These are phyloP conservation scores for Globisporangium recalcitrans DNA, from an alignment of 352 stramenopile species.

Conservation along the genomic window DNA sequence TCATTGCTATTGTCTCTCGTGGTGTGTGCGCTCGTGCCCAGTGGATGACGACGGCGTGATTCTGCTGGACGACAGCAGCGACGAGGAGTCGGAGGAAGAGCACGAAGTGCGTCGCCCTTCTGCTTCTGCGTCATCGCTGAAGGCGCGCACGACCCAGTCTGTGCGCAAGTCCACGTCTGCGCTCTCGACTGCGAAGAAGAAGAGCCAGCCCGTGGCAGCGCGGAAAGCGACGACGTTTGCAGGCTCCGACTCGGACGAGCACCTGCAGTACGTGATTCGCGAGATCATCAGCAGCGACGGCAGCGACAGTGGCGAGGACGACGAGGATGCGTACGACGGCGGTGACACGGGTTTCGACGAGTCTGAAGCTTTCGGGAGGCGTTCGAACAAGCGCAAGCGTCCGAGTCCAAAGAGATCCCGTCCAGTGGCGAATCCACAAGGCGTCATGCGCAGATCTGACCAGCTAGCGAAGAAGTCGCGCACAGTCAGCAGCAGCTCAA, in stretches of 20 bases:
- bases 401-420: neutral
- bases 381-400: slow-evolving; percentile 16
- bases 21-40: neutral
- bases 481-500: neutral
- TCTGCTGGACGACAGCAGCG: slow-evolving; percentile 16
- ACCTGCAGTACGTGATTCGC: slow-evolving; percentile 14
- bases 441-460: neutral
- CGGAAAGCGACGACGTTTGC: slow-evolving; percentile 2
- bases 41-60: slow-evolving; percentile 21
- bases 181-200: slow-evolving; percentile 2
- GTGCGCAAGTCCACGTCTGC: slow-evolving; percentile 10
- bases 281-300: slow-evolving; percentile 14
- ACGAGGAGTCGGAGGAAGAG: slow-evolving; percentile 2
- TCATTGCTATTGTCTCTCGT: neutral
- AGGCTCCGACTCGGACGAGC: slow-evolving; percentile 16
- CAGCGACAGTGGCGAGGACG: neutral
- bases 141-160: neutral
- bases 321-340: slow-evolving; percentile 11
- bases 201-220: slow-evolving; percentile 10
- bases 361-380: neutral
- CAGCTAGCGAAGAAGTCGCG: neutral
- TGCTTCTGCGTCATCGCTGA: neutral
- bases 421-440: neutral
- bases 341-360: slow-evolving; percentile 5
- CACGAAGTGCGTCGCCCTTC: neutral